Evolutionary conservation across 805 yeast genomes (phyloP), one percentile per base, ranked within the genome.

Genomic region (Yarrowia keelungensis): DNA sequence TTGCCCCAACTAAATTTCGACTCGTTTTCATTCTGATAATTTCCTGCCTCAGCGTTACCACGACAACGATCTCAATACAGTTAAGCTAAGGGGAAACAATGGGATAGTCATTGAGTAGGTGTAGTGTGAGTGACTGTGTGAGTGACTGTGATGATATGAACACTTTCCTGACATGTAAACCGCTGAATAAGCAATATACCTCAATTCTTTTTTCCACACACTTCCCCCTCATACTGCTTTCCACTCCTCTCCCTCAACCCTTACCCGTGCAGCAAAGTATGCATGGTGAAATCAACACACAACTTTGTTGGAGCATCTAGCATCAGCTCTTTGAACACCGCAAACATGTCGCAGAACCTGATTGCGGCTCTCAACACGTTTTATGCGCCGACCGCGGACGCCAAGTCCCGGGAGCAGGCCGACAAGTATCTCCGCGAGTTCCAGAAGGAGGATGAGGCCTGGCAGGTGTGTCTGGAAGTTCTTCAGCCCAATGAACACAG

Each of bases 361-460:
- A 59, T 71, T 15, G 67, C 68, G 75, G 81, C 77, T 80, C 84
- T 86, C 75, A 75, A 74, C 68, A 81, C 85, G 11, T 79, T 86
- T 82, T 85, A 85, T 74, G 76, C 85, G 42, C 76, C 79, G 69
- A 80, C 67, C 22, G 56, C 83, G 9, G 75, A 76, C 39, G 80
- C 80, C 69, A 72, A 69, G 26, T 68, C 74, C n/a, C 84, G 85
- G 71, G 78, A 76, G 32, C 79, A 82, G 72, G 82, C 89, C 69
- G 78, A 84, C 65, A 78, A 78, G 50, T 91, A 81, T 75, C 81
- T 95, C 69, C 94, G 93, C 76, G 79, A 83, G 41, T 95, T 95
- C 79, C 98, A 95, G 78, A 89, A 92, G 39, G 46, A 76, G 75
- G 69, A 77, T 8, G 79, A 75, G 26, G 95, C 98, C 0, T 95